Conservation (phyloP, 169 alveolate species). For the Eimeria maxima region DNA sequence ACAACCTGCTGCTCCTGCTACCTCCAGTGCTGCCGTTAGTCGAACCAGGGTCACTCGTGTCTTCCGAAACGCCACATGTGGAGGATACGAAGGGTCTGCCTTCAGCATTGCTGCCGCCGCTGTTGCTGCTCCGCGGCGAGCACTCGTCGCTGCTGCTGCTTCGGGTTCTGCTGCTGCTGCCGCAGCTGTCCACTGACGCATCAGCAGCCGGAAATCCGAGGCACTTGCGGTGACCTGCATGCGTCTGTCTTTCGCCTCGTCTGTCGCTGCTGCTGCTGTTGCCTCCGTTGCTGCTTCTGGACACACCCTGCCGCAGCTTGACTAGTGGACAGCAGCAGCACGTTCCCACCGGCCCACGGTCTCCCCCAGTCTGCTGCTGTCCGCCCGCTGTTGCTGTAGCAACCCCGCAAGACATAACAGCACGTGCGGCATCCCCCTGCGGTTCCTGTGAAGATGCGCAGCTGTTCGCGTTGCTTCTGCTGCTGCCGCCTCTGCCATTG, state of each 20-base stretch:
- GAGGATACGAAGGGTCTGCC: not conserved
- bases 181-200: conserved; percentile 14
- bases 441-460: not conserved
- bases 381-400: conserved; percentile 13
- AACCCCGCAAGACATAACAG: not conserved
- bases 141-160: conserved; percentile 53
- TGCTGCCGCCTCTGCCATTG: too few relatives aligned
- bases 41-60: not conserved
- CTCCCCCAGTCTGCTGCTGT: not conserved
- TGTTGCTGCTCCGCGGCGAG: conserved; percentile 17
- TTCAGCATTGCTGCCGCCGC: not conserved
- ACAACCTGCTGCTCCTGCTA: not conserved
- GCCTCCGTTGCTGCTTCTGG: not conserved
- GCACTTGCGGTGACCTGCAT: not conserved
- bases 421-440: not conserved
- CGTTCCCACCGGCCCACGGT: not conserved
- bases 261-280: conserved; percentile 14
- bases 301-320: not conserved
- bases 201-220: not conserved
- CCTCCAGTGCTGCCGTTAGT: not conserved
- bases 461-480: not conserved
- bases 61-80: not conserved
- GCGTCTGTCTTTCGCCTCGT: not conserved
- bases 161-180: conserved; percentile 48
- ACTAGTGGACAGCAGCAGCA: not conserved